These are phyloP conservation scores for Murraya paniculata DNA, from an alignment of 345 rosid species.

Conservation along the genomic window DNA sequence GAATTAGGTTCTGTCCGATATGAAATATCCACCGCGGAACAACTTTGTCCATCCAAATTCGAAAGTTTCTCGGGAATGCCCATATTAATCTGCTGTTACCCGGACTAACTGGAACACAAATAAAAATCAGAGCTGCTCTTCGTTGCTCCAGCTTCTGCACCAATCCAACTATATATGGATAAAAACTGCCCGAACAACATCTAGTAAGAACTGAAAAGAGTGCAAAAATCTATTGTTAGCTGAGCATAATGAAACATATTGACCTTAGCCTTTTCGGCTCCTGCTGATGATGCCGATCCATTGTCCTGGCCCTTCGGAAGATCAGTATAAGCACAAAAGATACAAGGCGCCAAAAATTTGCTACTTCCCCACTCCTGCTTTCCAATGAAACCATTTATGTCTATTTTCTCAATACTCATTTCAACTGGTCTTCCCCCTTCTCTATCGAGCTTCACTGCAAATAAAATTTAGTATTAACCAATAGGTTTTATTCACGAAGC, in stretches of 20 bases:
- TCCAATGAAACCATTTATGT: constrained; percentile 49
- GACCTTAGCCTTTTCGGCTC: constrained; percentile 35
- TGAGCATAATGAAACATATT: not conserved
- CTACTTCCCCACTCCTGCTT: constrained; percentile 55
- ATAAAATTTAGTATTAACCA: constrained; percentile 8
- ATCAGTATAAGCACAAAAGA: constrained; percentile 48
- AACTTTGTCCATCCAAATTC: constrained; percentile 58
- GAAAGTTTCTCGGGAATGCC: constrained; percentile 73
- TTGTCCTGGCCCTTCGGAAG: constrained; percentile 33
- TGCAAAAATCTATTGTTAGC: not conserved
- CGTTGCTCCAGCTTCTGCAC: constrained; percentile 28
- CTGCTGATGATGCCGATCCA: constrained; percentile 37
- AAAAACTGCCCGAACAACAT: not conserved
- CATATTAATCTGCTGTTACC: constrained; percentile 86
- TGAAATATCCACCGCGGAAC: constrained; percentile 89
- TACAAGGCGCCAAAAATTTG: constrained; percentile 65
- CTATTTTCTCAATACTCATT: constrained; percentile 46
- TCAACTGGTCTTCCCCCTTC: constrained; percentile 85
- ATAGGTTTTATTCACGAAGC: not conserved
- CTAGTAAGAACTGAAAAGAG: not conserved
- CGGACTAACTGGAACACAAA: constrained; percentile 82
- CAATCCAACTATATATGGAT: constrained; percentile 3
- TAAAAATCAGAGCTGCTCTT: constrained; percentile 55
- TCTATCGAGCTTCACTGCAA: constrained; percentile 61
- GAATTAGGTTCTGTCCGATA: constrained; percentile 60